Evolutionary conservation across 169 alveolate genomes (phyloP).

Genomic region (Perkinsus marinus): DNA sequence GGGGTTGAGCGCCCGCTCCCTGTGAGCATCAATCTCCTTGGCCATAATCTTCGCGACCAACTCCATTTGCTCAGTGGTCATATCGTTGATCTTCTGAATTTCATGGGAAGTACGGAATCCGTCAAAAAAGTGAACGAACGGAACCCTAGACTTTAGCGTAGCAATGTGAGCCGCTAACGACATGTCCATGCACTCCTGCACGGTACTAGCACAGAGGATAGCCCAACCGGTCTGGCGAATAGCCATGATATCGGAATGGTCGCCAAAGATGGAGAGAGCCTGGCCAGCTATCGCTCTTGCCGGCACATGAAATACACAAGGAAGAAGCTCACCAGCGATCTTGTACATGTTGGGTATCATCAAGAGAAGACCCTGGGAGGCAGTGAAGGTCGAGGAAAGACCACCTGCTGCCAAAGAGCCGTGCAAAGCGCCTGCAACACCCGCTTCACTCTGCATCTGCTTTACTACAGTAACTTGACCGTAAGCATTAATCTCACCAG

Average conservation of each 20-base stretch:
- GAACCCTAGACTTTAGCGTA: slow-evolving; percentile 31
- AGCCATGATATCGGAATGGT: slow-evolving; percentile 43
- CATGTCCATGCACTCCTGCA: slow-evolving; percentile 38
- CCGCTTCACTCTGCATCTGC: slow-evolving; percentile 47
- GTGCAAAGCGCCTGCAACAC: slow-evolving; percentile 46
- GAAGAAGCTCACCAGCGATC: slow-evolving; percentile 43
- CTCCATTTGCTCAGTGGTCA: not conserved
- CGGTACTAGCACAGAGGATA: slow-evolving; percentile 37
- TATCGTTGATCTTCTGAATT: slow-evolving; percentile 24
- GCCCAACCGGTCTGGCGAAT: slow-evolving; percentile 43
- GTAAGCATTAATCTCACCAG: slow-evolving; percentile 29
- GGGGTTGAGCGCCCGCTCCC: slow-evolving; percentile 33
- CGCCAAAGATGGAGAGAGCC: slow-evolving; percentile 45
- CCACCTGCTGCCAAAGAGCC: slow-evolving; percentile 41
- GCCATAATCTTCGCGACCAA: not conserved
- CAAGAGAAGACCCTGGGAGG: slow-evolving; percentile 36
- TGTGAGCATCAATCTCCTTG: not conserved
- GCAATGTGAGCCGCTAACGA: slow-evolving; percentile 36
- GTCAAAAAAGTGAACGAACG: slow-evolving; percentile 40
- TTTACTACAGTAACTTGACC: slow-evolving; percentile 36
- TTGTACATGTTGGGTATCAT: slow-evolving; percentile 46
- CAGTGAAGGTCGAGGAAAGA: slow-evolving; percentile 34
- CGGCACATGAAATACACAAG: slow-evolving; percentile 41
- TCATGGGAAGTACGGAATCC: slow-evolving; percentile 46
- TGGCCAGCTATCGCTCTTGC: slow-evolving; percentile 43